phyloP scores from a whole-genome alignment of 2,329 filamentous ascomycete species.

The Diplocarpon mali region DNA sequence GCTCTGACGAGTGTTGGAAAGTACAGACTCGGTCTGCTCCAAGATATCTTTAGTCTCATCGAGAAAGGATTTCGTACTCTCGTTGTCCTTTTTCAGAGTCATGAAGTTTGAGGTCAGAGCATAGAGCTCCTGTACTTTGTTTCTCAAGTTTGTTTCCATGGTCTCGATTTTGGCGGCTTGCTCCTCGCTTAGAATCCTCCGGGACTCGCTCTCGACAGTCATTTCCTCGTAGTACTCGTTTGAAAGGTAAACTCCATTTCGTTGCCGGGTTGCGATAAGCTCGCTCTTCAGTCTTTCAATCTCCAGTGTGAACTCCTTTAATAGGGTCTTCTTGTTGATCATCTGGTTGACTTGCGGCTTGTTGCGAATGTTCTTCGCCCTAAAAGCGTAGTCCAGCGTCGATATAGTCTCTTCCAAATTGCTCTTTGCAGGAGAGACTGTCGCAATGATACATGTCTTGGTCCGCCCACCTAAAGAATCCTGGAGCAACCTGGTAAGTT shows the following conservation, averaged over 20 bases:
- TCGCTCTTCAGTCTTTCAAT: constrained; percentile 94
- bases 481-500: constrained; percentile 87
- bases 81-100: constrained; percentile 79
- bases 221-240: constrained; percentile 86
- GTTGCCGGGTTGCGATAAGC: constrained; percentile 80
- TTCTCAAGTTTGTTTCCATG: constrained; percentile 78
- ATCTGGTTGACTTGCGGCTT: constrained; percentile 91
- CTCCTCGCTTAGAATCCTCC: constrained; percentile 83
- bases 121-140: constrained; percentile 90
- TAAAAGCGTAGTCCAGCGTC: constrained; percentile 93
- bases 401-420: constrained; percentile 98
- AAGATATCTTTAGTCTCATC: constrained; percentile 73
- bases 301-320: constrained; percentile 81
- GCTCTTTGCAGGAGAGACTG: constrained; percentile 84
- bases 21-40: constrained; percentile 77
- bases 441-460: constrained; percentile 98
- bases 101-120: constrained; percentile 79
- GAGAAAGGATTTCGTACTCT: constrained; percentile 58
- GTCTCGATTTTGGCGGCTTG: constrained; percentile 87
- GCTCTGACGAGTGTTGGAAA: constrained; percentile 63
- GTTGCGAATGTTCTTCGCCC: constrained; percentile 96
- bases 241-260: constrained; percentile 90
- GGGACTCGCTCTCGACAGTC: constrained; percentile 82
- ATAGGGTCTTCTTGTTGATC: constrained; percentile 83
- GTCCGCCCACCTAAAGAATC: constrained; percentile 92